phyloP scores from a whole-genome alignment of 2,329 filamentous ascomycete genomes.

The Ceratocystis destructans region DNA sequence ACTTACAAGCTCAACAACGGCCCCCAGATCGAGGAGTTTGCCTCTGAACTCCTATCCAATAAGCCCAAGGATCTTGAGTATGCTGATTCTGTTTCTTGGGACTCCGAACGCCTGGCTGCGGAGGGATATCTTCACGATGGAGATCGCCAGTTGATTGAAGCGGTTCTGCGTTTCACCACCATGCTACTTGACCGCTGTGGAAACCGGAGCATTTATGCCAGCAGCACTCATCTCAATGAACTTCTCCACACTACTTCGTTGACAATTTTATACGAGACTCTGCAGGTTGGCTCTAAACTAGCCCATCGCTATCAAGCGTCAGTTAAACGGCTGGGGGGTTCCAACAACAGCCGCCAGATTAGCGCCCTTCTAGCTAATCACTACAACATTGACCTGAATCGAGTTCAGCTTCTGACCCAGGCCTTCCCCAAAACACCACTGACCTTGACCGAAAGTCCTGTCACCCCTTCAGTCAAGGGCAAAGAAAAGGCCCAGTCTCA shows the following conservation, averaged over 20 bases:
- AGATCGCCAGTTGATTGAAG: conserved; percentile 66
- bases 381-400: conserved; percentile 66
- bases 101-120: conserved; percentile 35
- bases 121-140: conserved; percentile 59
- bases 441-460: conserved; percentile 37
- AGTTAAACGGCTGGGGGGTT: conserved; percentile 55
- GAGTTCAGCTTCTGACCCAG: conserved; percentile 67
- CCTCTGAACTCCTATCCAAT: conserved; percentile 48
- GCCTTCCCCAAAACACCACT: conserved; percentile 66
- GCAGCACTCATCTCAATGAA: conserved; percentile 77
- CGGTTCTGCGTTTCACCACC: conserved; percentile 70
- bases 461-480: conserved; percentile 46
- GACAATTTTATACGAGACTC: conserved; percentile 59
- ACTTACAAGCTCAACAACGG: conserved; percentile 69
- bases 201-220: conserved; percentile 90
- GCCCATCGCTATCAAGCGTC: conserved; percentile 88
- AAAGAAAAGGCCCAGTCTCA: conserved; percentile 51
- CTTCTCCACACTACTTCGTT: conserved; percentile 78
- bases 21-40: conserved; percentile 67
- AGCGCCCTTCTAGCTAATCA: conserved; percentile 71
- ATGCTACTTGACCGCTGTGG: conserved; percentile 88
- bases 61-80: conserved; percentile 39
- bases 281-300: conserved; percentile 71
- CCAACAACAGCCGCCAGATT: conserved; percentile 43
- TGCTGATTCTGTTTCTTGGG: conserved; percentile 26